Percentiles rank a stretch among this genome's conserved stretches.
phyloP scores from a whole-genome alignment of 257 asterid species.

The Apocynum venetum region DNA sequence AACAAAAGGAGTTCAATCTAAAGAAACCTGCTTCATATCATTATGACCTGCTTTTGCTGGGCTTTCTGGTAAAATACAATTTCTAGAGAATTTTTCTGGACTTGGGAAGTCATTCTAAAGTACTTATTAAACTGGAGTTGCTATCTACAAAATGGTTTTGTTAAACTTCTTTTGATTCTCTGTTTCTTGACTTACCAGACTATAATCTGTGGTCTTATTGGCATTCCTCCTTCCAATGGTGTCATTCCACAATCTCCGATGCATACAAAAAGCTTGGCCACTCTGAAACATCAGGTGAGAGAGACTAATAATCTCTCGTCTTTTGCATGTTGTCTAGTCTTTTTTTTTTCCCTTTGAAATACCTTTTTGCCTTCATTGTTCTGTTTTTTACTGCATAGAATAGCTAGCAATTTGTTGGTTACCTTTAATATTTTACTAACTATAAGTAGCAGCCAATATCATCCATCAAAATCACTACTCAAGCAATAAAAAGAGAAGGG shows the following conservation, averaged over 20 bases:
- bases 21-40: slow-evolving; percentile 94
- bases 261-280: slow-evolving; percentile 97
- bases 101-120: neutral
- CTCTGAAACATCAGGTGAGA: slow-evolving; percentile 89
- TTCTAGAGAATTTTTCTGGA: neutral
- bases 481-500: neutral
- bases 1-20: slow-evolving; percentile 85
- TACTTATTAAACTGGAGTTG: slow-evolving; percentile 1
- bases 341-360: neutral
- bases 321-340: neutral
- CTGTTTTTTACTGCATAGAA: slow-evolving; percentile 5
- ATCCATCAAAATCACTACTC: neutral
- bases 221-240: slow-evolving; percentile 98
- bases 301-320: neutral
- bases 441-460: neutral
- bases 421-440: neutral
- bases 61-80: slow-evolving; percentile 62
- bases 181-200: slow-evolving; percentile 39
- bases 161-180: slow-evolving; percentile 4
- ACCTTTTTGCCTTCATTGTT: neutral
- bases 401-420: neutral
- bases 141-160: neutral
- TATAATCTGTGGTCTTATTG: slow-evolving; percentile 86
- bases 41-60: slow-evolving; percentile 93
- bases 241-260: slow-evolving; percentile 99